Evolutionary conservation across 495 filamentous ascomycete species (phyloP).

Genomic region (Penicillium bialowiezense): DNA sequence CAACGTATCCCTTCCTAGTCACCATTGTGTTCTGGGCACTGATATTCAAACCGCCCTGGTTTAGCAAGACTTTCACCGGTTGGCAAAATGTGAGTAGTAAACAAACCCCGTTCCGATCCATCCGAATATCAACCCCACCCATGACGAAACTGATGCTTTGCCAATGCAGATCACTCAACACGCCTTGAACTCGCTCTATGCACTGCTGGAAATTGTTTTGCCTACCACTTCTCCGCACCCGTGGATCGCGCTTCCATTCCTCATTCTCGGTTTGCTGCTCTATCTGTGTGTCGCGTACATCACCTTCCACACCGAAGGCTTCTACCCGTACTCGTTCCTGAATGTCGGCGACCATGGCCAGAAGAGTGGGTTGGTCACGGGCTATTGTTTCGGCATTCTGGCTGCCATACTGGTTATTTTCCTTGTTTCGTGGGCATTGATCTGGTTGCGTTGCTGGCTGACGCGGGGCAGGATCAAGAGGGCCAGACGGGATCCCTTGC

Average conservation of each 20-base stretch:
- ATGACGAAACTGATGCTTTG: no score
- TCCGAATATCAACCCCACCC: neutral
- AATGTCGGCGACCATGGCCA: slow-evolving; percentile 50
- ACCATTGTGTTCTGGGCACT: slow-evolving; percentile 56
- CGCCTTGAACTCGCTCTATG: slow-evolving; percentile 67
- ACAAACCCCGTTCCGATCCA: neutral
- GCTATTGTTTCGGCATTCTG: slow-evolving; percentile 57
- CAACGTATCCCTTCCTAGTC: slow-evolving; percentile 65
- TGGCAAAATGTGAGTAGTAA: slow-evolving; percentile 62
- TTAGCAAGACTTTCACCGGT: slow-evolving; percentile 42
- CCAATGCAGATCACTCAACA: slow-evolving; percentile 62
- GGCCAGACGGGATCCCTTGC: slow-evolving; percentile 19
- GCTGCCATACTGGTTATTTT: slow-evolving; percentile 64
- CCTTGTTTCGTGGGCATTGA: slow-evolving; percentile 48
- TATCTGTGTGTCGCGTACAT: slow-evolving; percentile 77
- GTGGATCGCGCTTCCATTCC: slow-evolving; percentile 31
- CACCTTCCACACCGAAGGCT: slow-evolving; percentile 63
- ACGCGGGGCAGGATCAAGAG: slow-evolving; percentile 30
- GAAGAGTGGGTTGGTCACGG: slow-evolving; percentile 41
- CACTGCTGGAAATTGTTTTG: slow-evolving; percentile 68
- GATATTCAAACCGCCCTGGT: slow-evolving; percentile 50
- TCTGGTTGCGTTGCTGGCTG: slow-evolving; percentile 50
- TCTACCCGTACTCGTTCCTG: slow-evolving; percentile 75
- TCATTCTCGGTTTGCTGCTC: slow-evolving; percentile 53
- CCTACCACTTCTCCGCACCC: slow-evolving; percentile 56